A percentile compares a stretch with the other conserved stretches of the same genome.
phyloP scores from a whole-genome alignment of 2,329 filamentous ascomycete genomes.

The Fonsecaea pedrosoi region DNA sequence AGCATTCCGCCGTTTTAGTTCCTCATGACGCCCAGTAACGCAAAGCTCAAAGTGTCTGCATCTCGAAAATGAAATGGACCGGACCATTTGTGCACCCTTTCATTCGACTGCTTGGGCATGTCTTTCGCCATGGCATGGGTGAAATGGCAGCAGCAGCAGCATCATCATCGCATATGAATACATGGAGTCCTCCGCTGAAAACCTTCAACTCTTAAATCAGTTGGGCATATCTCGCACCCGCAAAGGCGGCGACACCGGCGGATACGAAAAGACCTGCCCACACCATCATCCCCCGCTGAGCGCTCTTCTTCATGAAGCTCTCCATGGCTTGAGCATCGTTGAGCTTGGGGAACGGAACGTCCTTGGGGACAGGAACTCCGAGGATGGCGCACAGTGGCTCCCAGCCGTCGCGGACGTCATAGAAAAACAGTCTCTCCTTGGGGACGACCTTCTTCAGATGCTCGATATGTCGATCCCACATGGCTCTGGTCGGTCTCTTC shows the following conservation, averaged over 20 bases:
- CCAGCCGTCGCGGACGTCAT: constrained; percentile 45
- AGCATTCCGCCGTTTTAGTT: neutral
- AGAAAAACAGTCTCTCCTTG: constrained; percentile 47
- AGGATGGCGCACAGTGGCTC: constrained; percentile 41
- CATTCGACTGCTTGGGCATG: neutral
- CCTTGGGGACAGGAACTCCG: constrained; percentile 40
- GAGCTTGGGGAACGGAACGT: constrained; percentile 39
- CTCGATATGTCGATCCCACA: constrained; percentile 40
- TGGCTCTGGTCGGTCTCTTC: constrained; percentile 36
- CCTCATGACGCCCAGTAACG: neutral
- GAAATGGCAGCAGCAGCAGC: neutral
- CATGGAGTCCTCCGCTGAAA: neutral
- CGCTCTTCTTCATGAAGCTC: constrained; percentile 38
- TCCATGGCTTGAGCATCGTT: constrained; percentile 41
- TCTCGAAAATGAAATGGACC: neutral
- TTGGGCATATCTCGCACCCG: constrained; percentile 27
- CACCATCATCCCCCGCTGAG: constrained; percentile 42
- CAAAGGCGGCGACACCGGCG: constrained; percentile 31
- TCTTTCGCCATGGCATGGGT: neutral
- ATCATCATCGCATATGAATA: neutral
- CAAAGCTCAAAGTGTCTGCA: neutral
- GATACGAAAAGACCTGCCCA: constrained; percentile 42
- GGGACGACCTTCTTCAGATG: constrained; percentile 41
- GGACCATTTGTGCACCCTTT: neutral
- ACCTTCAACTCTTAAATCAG: constrained; percentile 20